phyloP scores from a whole-genome alignment of 345 rosid species.

The Hibiscus trionum region DNA sequence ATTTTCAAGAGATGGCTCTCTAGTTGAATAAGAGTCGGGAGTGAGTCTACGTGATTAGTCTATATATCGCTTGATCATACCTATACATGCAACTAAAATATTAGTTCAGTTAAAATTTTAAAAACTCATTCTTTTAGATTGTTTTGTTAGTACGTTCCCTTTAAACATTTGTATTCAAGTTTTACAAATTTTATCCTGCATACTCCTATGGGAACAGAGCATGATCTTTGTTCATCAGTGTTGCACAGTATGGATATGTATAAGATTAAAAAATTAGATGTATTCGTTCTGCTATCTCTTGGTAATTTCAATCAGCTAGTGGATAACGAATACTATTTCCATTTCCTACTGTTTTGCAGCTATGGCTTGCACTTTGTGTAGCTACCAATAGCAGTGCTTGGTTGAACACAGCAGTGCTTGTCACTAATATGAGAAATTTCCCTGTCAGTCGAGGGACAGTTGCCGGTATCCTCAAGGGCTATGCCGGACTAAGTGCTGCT shows the following conservation, averaged over 20 bases:
- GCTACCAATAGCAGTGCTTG: constrained; percentile 60
- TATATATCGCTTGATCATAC: no score
- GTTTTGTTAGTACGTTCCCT: no score
- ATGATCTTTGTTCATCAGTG: neutral
- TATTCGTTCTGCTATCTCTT: neutral
- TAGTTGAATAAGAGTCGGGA: no score
- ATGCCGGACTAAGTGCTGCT: constrained; percentile 56
- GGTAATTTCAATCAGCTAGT: neutral
- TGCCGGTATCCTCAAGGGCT: constrained; percentile 65
- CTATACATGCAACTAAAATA: no score
- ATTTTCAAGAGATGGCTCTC: neutral
- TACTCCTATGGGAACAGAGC: neutral
- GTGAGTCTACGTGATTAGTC: no score
- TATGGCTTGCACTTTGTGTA: constrained; percentile 56
- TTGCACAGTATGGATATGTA: neutral
- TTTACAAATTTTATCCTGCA: neutral
- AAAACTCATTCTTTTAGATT: no score
- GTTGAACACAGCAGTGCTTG: constrained; percentile 57
- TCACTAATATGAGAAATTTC: constrained; percentile 73
- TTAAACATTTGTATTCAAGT: no score
- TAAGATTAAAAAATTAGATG: neutral
- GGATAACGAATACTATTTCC: neutral
- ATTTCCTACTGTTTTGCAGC: constrained; percentile 24
- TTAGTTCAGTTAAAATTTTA: no score
- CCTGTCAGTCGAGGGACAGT: constrained; percentile 55